A percentile compares a stretch with the other conserved stretches of the same genome.
These are phyloP conservation scores for Rhodocollybia butyracea DNA, from an alignment of 768 basidiomycete genomes.

Conservation along the genomic window DNA sequence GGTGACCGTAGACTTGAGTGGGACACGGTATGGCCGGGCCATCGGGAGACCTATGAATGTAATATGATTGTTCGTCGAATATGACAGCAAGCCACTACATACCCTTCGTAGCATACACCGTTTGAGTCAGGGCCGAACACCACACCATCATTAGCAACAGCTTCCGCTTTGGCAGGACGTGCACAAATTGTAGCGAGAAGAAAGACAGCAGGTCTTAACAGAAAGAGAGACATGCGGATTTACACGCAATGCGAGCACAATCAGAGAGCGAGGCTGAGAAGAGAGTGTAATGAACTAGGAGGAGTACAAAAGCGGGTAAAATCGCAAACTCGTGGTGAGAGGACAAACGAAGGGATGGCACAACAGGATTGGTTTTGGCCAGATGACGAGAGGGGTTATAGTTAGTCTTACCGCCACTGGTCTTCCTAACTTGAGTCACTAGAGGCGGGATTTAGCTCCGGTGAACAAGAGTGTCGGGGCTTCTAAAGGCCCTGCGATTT, in stretches of 20 bases:
- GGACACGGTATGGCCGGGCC: neutral
- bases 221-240: conserved; percentile 1
- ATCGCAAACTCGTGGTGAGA: neutral
- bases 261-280: too few relatives aligned
- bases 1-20: neutral
- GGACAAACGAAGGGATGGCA: too few relatives aligned
- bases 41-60: neutral
- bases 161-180: conserved; percentile 1
- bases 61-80: neutral
- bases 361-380: neutral
- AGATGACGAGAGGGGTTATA: conserved; percentile 1
- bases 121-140: neutral
- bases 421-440: neutral
- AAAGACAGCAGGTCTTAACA: conserved; percentile 1
- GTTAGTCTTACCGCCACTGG: neutral
- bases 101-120: conserved; percentile 5
- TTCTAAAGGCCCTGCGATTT: neutral
- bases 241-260: neutral
- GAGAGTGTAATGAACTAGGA: neutral
- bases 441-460: neutral
- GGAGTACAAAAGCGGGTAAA: neutral
- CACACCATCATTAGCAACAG: neutral
- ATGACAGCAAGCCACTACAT: neutral
- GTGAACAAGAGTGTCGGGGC: neutral
- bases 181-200: neutral